A percentile compares a stretch with the other conserved stretches of the same genome.
Evolutionary conservation across 106 monocot genomes (phyloP).

Genomic region (Acanthochlamys bracteata): DNA sequence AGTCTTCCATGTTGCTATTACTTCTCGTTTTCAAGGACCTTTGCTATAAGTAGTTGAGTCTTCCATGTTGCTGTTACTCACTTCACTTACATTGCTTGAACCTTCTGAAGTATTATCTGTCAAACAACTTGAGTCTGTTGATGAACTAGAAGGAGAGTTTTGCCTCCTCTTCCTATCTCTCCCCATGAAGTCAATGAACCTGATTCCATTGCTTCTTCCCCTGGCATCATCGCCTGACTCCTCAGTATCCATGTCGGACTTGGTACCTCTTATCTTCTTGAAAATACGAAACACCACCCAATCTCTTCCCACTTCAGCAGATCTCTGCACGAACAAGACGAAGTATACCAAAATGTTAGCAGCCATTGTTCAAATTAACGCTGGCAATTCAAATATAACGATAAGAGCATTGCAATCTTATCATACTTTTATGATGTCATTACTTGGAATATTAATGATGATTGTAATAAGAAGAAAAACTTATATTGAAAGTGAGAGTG

Average conservation of each 20-base stretch:
- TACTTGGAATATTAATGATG: too few relatives aligned
- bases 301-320: slow-evolving; percentile 14
- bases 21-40: too few relatives aligned
- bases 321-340: slow-evolving; percentile 6
- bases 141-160: neutral
- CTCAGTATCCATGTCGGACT: neutral
- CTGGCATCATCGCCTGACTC: neutral
- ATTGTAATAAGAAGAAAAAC: neutral
- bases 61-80: too few relatives aligned
- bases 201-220: neutral
- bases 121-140: slow-evolving; percentile 40
- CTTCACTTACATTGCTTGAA: too few relatives aligned
- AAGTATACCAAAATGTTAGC: neutral
- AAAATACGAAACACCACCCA: slow-evolving; percentile 83
- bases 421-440: neutral
- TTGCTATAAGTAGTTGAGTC: too few relatives aligned
- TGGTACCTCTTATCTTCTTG: slow-evolving; percentile 43
- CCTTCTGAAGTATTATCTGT: slow-evolving; percentile 6
- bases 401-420: neutral
- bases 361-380: neutral
- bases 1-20: too few relatives aligned
- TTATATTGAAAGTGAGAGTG: neutral
- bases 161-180: neutral
- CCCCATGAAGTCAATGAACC: slow-evolving; percentile 25
- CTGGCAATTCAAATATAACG: too few relatives aligned